Percentiles rank a stretch among this genome's conserved stretches.
These are phyloP conservation scores for Zymoseptoria crescenta DNA, from an alignment of 2,329 filamentous ascomycete species.

Conservation along the genomic window DNA sequence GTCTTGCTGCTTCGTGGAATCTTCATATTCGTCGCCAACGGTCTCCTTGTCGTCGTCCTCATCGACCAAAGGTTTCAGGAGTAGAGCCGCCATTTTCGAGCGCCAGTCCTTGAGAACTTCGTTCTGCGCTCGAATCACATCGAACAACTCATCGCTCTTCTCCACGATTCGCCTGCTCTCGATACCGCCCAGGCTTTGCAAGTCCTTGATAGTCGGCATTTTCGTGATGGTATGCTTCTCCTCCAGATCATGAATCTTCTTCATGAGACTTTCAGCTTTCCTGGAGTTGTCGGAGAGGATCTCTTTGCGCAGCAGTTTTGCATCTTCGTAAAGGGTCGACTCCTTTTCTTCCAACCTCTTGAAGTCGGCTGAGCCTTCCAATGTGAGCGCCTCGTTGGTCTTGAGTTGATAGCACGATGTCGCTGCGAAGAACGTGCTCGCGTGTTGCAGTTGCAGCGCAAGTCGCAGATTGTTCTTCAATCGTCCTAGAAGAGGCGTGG, in stretches of 20 bases:
- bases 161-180: constrained; percentile 63
- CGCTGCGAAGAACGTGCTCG: constrained; percentile 74
- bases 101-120: constrained; percentile 67
- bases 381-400: constrained; percentile 55
- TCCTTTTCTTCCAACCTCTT: constrained; percentile 61
- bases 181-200: constrained; percentile 55
- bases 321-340: constrained; percentile 63
- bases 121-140: constrained; percentile 64
- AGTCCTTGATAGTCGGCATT: constrained; percentile 38
- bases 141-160: constrained; percentile 57
- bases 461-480: constrained; percentile 58
- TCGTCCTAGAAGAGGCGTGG: constrained; percentile 17
- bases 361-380: constrained; percentile 60
- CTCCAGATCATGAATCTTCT: constrained; percentile 41
- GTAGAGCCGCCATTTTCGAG: constrained; percentile 60
- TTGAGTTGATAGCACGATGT: constrained; percentile 82
- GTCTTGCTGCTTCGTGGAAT: constrained; percentile 80
- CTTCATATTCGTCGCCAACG: constrained; percentile 83
- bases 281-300: constrained; percentile 55
- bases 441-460: constrained; percentile 72
- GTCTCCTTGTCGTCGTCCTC: constrained; percentile 65
- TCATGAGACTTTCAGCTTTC: constrained; percentile 60
- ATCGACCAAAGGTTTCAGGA: constrained; percentile 71
- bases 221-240: constrained; percentile 50
- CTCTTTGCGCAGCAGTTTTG: constrained; percentile 70